phyloP scores from a whole-genome alignment of 371 early-diverging fungal genomes.

The Hamiltosporidium tvaerminnensis region DNA sequence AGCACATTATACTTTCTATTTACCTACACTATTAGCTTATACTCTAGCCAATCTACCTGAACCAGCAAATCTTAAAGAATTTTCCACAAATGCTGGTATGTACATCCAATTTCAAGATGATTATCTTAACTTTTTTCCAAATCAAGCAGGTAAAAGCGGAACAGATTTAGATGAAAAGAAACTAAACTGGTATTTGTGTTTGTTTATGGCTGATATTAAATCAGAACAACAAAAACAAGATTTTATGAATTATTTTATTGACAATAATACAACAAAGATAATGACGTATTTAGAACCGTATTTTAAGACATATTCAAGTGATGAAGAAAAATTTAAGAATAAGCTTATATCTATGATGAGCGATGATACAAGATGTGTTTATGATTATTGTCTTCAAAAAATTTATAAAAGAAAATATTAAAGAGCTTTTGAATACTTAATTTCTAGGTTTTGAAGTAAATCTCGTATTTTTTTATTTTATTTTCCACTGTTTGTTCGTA shows the following conservation, averaged over 20 bases:
- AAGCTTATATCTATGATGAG: too few relatives aligned
- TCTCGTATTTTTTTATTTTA: too few relatives aligned
- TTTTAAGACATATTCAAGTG: too few relatives aligned
- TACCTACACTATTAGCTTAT: background rate
- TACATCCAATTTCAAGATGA: constrained; percentile 27
- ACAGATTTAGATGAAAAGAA: constrained; percentile 27
- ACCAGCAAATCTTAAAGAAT: background rate
- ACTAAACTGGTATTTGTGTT: constrained; percentile 12
- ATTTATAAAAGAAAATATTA: too few relatives aligned
- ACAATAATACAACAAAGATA: too few relatives aligned
- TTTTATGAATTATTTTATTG: background rate
- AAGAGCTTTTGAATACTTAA: too few relatives aligned
- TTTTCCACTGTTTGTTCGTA: too few relatives aligned
- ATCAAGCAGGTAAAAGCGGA: constrained; percentile 7
- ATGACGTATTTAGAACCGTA: too few relatives aligned
- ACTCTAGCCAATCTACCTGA: background rate
- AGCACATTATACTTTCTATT: background rate
- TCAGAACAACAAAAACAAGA: background rate
- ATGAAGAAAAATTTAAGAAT: too few relatives aligned
- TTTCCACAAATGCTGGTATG: background rate
- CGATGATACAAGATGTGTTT: too few relatives aligned
- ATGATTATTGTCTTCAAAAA: too few relatives aligned
- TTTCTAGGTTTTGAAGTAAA: too few relatives aligned
- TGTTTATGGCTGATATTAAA: background rate
- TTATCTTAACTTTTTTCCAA: constrained; percentile 27